phyloP scores from a whole-genome alignment of 2,329 filamentous ascomycete species.

The Akanthomyces lecanii region DNA sequence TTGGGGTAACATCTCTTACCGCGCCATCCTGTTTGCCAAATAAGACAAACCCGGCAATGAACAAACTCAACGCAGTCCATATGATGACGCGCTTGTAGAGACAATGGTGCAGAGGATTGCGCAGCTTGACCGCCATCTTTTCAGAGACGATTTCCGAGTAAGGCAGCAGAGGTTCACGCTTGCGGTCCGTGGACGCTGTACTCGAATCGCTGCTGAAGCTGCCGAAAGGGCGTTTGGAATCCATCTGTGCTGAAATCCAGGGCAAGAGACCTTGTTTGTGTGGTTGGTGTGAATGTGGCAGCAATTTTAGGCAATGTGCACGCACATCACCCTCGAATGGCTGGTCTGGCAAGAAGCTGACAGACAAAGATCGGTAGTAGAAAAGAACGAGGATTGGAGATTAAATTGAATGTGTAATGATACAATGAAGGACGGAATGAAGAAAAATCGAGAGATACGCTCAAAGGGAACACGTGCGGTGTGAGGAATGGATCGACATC shows the following conservation, averaged over 20 bases:
- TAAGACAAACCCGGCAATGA: conserved; percentile 39
- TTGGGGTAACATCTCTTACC: conserved; percentile 11
- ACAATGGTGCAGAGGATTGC: conserved; percentile 46
- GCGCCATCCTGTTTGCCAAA: conserved; percentile 32
- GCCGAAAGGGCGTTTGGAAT: conserved; percentile 28
- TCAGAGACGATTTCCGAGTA: conserved; percentile 29
- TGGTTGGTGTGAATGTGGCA: not conserved
- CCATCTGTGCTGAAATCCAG: conserved; percentile 23
- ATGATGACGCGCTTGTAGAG: conserved; percentile 49
- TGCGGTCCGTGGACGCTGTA: conserved; percentile 28
- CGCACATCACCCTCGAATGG: not conserved
- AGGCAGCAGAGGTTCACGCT: conserved; percentile 32
- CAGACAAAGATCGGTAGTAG: not conserved
- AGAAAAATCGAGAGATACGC: not conserved
- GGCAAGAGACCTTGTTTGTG: conserved; percentile 1
- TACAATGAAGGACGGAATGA: not conserved
- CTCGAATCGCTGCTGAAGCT: conserved; percentile 35
- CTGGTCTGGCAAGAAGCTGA: not conserved
- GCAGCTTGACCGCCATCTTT: conserved; percentile 38
- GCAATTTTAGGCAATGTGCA: not conserved
- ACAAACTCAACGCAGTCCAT: conserved; percentile 42
- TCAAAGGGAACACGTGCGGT: not conserved
- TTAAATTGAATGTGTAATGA: not conserved
- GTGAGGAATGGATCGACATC: conserved; percentile 16
- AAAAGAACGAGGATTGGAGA: not conserved